Base-by-base conservation (phyloP, 768 basidiomycete genomes). In the Boletus rex-veris region DNA sequence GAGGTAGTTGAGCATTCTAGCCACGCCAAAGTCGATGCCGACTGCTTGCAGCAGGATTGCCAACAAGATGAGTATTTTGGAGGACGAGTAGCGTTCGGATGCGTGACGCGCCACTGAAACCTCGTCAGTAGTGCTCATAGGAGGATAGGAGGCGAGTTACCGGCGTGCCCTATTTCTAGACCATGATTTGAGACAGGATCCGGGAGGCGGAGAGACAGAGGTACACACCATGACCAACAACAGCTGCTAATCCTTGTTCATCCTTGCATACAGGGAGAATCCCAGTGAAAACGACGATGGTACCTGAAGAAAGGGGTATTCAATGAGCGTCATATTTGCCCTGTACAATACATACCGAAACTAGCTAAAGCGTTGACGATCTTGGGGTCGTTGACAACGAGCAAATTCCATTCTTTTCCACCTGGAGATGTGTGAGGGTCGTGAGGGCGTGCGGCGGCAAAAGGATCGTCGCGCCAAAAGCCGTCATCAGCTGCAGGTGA, bases 201-300 rank as follows among this genome's bases (percentile, higher is more conserved):
- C 12, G 12, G 19, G 35, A 37, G 36, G 40, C 12, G 15, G 26
- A 49, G 18, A 45, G 40, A 46, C 37, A 12, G 8, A 10, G 43
- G 26, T 24, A 21, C 53, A 35, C 50, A 89, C 92, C 92, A 67
- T 97, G 94, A 1, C 89, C 82, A 3, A 98, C 71, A 2, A 97
- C 86, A 16, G 86, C 85, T 1, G 94, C 90, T 0, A 98, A 73
- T 0, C 91, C 92, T 61, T 88, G 80, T 59, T 93, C 90, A 57
- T 92, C 84, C 55, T 73, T 74, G 43, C 84, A 85, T 7, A 94
- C 72, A 0, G 89, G 90, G 4, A 97, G 68, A 35, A 97, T 91
- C 0, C 94, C 94, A 0, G 92, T 93, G 64, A 90, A 96, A 10
- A 98, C 89, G 31, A 93, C 79, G 49, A 97, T 85, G 46, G 85